Conservation (phyloP, 2,329 filamentous ascomycete genomes). For the Arthrocladium fulminans region DNA sequence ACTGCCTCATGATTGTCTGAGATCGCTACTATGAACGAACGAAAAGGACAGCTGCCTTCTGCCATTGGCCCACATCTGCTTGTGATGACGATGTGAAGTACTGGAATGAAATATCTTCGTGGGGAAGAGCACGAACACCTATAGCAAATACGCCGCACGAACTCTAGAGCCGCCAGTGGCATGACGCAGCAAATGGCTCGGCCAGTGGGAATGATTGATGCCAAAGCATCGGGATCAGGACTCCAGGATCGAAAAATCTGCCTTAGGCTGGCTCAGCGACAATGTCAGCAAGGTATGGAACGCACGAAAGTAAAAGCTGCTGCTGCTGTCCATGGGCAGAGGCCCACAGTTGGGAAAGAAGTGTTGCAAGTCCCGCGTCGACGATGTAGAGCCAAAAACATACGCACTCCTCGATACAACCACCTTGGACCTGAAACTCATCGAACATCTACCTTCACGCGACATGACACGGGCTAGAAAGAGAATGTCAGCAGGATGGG, state of each 20-base stretch:
- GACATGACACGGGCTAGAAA: background rate
- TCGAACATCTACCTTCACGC: constrained; percentile 1
- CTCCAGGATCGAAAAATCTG: background rate
- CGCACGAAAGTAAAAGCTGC: background rate
- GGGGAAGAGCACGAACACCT: no score
- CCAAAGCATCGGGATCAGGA: background rate
- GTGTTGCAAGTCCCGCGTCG: background rate
- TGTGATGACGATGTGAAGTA: no score
- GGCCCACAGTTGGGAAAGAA: background rate
- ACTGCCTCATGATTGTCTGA: no score
- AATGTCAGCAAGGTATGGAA: background rate
- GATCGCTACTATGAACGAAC: no score
- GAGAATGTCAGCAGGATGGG: background rate
- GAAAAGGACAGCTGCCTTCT: no score
- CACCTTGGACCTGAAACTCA: background rate
- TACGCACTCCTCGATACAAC: background rate
- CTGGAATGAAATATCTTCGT: no score
- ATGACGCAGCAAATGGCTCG: background rate
- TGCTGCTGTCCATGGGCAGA: background rate
- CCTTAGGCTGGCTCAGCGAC: background rate
- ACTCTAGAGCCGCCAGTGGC: background rate
- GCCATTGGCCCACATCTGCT: no score
- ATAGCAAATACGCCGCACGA: no score
- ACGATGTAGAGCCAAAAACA: background rate
- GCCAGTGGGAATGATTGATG: background rate